Evolutionary conservation across 805 yeast genomes (phyloP).

Genomic region (Pichia phayaonensis): DNA sequence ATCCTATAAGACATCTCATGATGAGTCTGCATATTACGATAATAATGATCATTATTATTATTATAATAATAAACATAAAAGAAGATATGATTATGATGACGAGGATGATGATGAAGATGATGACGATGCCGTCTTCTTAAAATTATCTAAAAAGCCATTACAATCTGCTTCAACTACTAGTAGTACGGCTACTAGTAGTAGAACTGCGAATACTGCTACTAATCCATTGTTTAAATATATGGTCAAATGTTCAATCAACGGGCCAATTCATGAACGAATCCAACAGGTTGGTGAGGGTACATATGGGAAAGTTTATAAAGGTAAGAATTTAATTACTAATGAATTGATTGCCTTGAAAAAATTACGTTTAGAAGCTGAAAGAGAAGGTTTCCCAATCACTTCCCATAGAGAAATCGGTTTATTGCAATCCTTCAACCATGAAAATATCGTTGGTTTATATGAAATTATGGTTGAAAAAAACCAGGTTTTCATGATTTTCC

Average conservation of each 20-base stretch:
- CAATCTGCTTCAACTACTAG: background rate
- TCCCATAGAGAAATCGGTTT: constrained; percentile 87
- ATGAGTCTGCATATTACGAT: background rate
- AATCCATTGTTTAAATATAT: constrained; percentile 1
- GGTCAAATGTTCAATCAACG: constrained; percentile 10
- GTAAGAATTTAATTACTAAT: constrained; percentile 59
- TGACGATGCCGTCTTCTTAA: constrained; percentile 9
- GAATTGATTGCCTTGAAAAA: constrained; percentile 81
- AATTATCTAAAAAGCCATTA: background rate
- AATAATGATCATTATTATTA: background rate
- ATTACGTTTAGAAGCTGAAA: constrained; percentile 74
- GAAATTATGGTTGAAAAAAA: constrained; percentile 85
- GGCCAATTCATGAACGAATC: constrained; percentile 55
- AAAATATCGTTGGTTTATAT: constrained; percentile 67
- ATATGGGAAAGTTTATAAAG: constrained; percentile 92
- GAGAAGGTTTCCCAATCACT: constrained; percentile 95
- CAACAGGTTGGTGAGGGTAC: constrained; percentile 98
- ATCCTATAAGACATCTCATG: background rate
- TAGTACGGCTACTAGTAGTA: background rate
- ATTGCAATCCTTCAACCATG: constrained; percentile 75
- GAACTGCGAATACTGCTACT: too few relatives aligned
- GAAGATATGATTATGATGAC: background rate
- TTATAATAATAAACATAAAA: background rate
- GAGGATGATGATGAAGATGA: constrained; percentile 3
- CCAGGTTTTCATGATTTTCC: constrained; percentile 82